phyloP scores from a whole-genome alignment of 108 stramenopile genomes.

The Licmophora abbreviata region DNA sequence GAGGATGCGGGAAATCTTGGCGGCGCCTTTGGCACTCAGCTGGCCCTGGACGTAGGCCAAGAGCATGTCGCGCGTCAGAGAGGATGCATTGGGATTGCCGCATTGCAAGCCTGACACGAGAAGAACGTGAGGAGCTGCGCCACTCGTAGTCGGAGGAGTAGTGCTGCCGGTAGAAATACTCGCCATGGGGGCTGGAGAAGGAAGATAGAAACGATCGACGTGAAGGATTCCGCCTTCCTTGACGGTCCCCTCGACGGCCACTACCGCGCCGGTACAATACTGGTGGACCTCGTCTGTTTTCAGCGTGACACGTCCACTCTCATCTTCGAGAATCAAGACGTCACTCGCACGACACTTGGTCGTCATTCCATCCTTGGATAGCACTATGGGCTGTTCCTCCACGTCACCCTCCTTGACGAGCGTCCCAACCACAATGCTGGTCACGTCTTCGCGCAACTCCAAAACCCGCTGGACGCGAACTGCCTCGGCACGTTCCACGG shows the following conservation, averaged over 20 bases:
- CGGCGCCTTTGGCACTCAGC: constrained; percentile 30
- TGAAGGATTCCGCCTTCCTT: constrained; percentile 45
- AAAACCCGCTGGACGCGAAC: constrained; percentile 52
- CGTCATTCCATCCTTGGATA: too few relatives aligned
- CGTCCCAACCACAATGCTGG: constrained; percentile 63
- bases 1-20: constrained; percentile 47
- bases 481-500: constrained; percentile 11
- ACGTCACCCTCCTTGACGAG: constrained; percentile 39
- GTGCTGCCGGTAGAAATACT: constrained; percentile 2
- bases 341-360: constrained; percentile 43
- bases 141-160: neutral
- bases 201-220: constrained; percentile 43
- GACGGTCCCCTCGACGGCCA: constrained; percentile 58
- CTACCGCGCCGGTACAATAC: constrained; percentile 60
- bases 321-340: constrained; percentile 70
- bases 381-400: constrained; percentile 13
- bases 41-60: constrained; percentile 62
- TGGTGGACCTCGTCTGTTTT: constrained; percentile 22
- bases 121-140: constrained; percentile 28
- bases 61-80: constrained; percentile 65
- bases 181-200: constrained; percentile 8
- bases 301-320: constrained; percentile 67
- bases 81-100: constrained; percentile 44
- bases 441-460: constrained; percentile 57
- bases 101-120: constrained; percentile 64